These are phyloP conservation scores for Aspergillus pseudonomiae DNA, from an alignment of 2,329 filamentous ascomycete genomes.

Conservation along the genomic window DNA sequence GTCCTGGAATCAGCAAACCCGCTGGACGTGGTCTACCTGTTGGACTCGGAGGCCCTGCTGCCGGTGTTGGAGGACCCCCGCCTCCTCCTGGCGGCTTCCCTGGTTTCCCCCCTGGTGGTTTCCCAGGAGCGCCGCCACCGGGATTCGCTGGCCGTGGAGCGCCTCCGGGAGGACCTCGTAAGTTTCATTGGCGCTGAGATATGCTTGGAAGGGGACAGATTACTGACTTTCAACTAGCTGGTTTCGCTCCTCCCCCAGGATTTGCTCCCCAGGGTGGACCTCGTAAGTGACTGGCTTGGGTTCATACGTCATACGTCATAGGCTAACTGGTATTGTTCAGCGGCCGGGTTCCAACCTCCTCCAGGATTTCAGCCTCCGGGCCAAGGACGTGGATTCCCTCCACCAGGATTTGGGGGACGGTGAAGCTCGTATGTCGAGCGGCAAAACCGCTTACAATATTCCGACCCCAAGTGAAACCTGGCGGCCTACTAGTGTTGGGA, in stretches of 20 bases:
- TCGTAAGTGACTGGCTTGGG: slow-evolving; percentile 42
- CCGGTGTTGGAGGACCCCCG: slow-evolving; percentile 79
- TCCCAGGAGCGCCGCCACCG: slow-evolving; percentile 55
- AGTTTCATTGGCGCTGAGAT: slow-evolving; percentile 32
- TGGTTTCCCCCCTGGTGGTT: slow-evolving; percentile 55
- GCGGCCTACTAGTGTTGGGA: slow-evolving; percentile 21
- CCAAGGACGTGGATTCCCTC: slow-evolving; percentile 55
- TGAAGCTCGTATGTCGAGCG: slow-evolving; percentile 32
- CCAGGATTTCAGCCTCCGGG: slow-evolving; percentile 74
- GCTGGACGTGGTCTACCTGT: slow-evolving; percentile 83
- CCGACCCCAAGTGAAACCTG: slow-evolving; percentile 24
- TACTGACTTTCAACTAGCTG: slow-evolving; percentile 36
- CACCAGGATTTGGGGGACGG: slow-evolving; percentile 53
- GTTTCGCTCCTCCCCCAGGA: slow-evolving; percentile 52
- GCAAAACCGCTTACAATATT: slow-evolving; percentile 28
- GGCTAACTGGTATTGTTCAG: slow-evolving; percentile 48
- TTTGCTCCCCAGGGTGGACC: slow-evolving; percentile 50
- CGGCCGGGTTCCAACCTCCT: slow-evolving; percentile 60
- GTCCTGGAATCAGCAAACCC: slow-evolving; percentile 87
- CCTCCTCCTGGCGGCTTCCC: slow-evolving; percentile 63
- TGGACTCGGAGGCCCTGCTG: slow-evolving; percentile 84
- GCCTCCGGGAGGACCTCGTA: slow-evolving; percentile 54
- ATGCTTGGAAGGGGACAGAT: background rate
- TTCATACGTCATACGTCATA: slow-evolving; percentile 14
- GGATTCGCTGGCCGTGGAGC: slow-evolving; percentile 57